A percentile compares a stretch with the other conserved stretches of the same genome.
Conservation (phyloP, 1,139 yeast species). For the Saccharomyces hybrid region DNA sequence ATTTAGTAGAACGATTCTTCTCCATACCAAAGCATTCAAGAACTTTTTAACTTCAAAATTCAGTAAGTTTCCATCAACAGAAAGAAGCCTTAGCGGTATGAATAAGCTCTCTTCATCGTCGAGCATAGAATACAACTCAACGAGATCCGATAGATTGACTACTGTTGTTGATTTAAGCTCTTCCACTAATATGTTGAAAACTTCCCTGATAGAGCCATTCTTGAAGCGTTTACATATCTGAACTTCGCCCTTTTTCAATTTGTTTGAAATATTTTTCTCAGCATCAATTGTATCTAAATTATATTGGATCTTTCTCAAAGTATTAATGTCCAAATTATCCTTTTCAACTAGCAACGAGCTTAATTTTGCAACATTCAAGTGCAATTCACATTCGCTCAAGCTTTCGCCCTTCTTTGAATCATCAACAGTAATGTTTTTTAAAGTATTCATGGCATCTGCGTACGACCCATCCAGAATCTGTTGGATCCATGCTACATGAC, state of each 20-base stretch:
- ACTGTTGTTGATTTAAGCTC: constrained; percentile 19
- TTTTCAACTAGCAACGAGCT: constrained; percentile 32
- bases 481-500: constrained; percentile 67
- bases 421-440: constrained; percentile 37
- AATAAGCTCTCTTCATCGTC: constrained; percentile 36
- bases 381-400: constrained; percentile 45
- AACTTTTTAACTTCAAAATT: constrained; percentile 30
- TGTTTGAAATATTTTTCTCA: constrained; percentile 38
- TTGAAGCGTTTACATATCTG: constrained; percentile 12
- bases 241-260: constrained; percentile 29
- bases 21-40: constrained; percentile 46
- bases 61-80: constrained; percentile 29
- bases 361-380: constrained; percentile 66
- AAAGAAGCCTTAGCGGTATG: constrained; percentile 39
- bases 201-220: constrained; percentile 11
- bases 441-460: constrained; percentile 41
- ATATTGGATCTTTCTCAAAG: constrained; percentile 41
- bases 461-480: constrained; percentile 49
- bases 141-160: constrained; percentile 34
- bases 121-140: constrained; percentile 51
- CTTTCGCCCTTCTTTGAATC: constrained; percentile 34
- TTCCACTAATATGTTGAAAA: constrained; percentile 13
- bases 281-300: constrained; percentile 42
- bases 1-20: constrained; percentile 47
- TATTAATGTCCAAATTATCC: constrained; percentile 9